phyloP scores from a whole-genome alignment of 2,329 filamentous ascomycete genomes.

The Penicillium sp. region DNA sequence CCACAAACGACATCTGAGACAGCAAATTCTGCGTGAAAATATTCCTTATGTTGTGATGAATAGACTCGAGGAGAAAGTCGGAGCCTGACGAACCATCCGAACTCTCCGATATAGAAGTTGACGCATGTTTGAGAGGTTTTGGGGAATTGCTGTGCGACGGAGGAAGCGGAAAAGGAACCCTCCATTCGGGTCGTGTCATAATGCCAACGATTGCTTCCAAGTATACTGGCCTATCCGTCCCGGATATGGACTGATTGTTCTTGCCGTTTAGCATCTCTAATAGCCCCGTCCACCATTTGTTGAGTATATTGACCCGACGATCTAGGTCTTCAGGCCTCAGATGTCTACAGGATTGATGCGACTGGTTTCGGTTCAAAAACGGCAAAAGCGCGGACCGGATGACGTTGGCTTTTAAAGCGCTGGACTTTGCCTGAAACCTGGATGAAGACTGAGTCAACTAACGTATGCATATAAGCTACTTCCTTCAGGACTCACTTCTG shows the following conservation, averaged over 20 bases:
- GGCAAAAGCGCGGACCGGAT: conserved; percentile 66
- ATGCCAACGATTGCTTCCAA: conserved; percentile 70
- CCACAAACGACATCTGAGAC: conserved; percentile 74
- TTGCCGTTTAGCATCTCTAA: conserved; percentile 72
- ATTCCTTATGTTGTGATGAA: conserved; percentile 78
- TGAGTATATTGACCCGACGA: conserved; percentile 65
- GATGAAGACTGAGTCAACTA: no score
- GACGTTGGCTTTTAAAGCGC: conserved; percentile 63
- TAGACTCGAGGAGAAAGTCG: conserved; percentile 64
- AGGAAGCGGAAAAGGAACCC: conserved; percentile 59
- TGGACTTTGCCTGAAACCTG: conserved; percentile 65
- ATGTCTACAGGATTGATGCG: conserved; percentile 56
- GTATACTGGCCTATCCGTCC: conserved; percentile 71
- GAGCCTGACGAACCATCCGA: conserved; percentile 52
- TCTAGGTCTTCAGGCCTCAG: conserved; percentile 76
- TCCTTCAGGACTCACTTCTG: no score
- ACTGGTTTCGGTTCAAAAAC: conserved; percentile 62
- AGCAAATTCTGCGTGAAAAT: conserved; percentile 76
- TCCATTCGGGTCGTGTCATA: conserved; percentile 86
- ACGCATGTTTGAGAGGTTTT: conserved; percentile 30
- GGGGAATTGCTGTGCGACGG: conserved; percentile 44
- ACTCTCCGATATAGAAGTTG: conserved; percentile 43
- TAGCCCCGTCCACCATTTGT: conserved; percentile 82
- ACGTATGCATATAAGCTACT: no score
- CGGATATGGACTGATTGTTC: conserved; percentile 66